Evolutionary conservation across 176 grass and related monocot genomes (phyloP), one percentile per base, ranked within the genome.

Genomic region (Themeda triandra): DNA sequence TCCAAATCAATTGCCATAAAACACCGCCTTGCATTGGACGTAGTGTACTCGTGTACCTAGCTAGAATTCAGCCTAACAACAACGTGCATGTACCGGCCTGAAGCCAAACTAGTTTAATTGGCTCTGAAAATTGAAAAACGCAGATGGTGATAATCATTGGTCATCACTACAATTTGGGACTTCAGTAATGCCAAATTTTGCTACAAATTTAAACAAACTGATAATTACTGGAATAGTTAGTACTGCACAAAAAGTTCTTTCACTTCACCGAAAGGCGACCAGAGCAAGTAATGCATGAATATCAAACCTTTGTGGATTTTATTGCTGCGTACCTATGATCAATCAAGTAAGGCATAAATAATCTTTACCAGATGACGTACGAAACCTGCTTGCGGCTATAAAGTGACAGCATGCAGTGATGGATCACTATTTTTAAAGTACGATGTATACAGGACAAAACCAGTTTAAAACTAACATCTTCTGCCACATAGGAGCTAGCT

Each of bases 381-480:
- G 3, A 53, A 18, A 80, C 58, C 36, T 37, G 40, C n/a, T 49
- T 19, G 49, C 19, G 49, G 49, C 49, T 86, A 66, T 54, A 66
- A 81, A 81, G 84, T 54, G 76, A 24, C 42, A 86, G 14, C 56
- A 49, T 31, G 71, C 71, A 74, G 14, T 64, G 10, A 79, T 48
- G 10, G 13, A 53, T 65, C n/a, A 29, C 56, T 25, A 25, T 59
- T 24, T 59, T 53, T 12, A 53, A 80, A 29, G 48, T 44, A 56
- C 32, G 31, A 31, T 13, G 3, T 44, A 13, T 14, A 18, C 30
- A 35, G 36, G 33, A 45, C 41, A 28, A 28, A 23, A 65, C 10
- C 51, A 63, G 53, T 71, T 86, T 37, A 72, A 46, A 76, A 66
- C 35, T 30, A 13, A n/a, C 8, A 32, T 17, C 7, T 12, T 60